Conservation (phyloP, 2,329 filamentous ascomycete species). For the Coniochaeta pulveracea region DNA sequence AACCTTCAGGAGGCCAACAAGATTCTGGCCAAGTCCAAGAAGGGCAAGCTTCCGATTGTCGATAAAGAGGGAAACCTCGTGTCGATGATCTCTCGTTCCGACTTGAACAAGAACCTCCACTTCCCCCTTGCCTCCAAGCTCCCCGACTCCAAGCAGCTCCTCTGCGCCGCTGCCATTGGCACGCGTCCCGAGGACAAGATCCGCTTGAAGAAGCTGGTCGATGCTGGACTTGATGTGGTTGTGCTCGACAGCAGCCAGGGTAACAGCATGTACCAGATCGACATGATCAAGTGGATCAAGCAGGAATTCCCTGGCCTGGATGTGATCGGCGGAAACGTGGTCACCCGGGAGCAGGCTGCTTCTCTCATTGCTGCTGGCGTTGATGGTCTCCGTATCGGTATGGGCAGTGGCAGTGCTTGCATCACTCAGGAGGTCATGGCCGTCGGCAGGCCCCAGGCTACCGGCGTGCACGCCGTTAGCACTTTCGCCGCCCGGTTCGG, state of each 20-base stretch:
- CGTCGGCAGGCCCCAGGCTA: conserved; percentile 90
- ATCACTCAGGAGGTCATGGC: conserved; percentile 99
- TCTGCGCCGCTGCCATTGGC: conserved; percentile 89
- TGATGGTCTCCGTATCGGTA: conserved; percentile 94
- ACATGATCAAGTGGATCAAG: conserved; percentile 98
- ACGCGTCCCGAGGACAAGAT: conserved; percentile 88
- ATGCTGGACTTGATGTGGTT: conserved; percentile 91
- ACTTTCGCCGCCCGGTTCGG: conserved; percentile 86
- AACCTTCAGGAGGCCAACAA: conserved; percentile 82
- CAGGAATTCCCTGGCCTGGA: conserved; percentile 73
- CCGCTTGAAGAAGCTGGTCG: conserved; percentile 76
- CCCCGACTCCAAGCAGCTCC: conserved; percentile 92
- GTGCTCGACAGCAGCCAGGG: conserved; percentile 94
- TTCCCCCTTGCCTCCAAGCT: conserved; percentile 96
- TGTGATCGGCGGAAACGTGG: conserved; percentile 96
- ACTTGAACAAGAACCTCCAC: conserved; percentile 97
- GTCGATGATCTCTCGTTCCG: conserved; percentile 86
- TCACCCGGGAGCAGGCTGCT: conserved; percentile 93
- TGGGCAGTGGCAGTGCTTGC: conserved; percentile 96
- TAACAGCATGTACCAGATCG: conserved; percentile 96
- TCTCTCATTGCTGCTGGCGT: conserved; percentile 84
- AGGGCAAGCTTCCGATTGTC: conserved; percentile 93
- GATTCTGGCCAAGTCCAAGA: conserved; percentile 90
- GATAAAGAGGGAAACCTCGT: conserved; percentile 76
- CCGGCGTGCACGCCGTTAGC: conserved; percentile 82